Base-by-base conservation (phyloP, 371 early-diverging fungal genomes). In the Mucor piriformis region DNA sequence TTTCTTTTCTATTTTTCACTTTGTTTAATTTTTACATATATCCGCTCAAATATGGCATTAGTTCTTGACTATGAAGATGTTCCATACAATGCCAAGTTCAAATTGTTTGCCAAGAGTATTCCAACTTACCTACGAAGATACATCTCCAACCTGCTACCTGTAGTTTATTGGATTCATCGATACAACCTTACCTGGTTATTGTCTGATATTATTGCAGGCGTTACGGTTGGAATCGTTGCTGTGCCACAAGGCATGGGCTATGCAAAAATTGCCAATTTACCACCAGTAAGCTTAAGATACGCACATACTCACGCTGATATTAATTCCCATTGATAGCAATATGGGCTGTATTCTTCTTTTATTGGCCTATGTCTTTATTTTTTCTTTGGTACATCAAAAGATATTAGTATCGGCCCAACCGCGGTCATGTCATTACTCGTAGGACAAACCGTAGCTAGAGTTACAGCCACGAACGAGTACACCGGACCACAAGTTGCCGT, bases 161-260 rank as follows among this genome's bases (percentile, higher is more conserved):
- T 92, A 37, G 42, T 74, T 18, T 48, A 69, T 3, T 94, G 94
- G 94, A 75, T 92, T 2, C 77, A 77, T 53, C 69, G 83, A 48
- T 93, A 93, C 73, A 90, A 92, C 32, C 34, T 64, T 3, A 64
- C 59, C 6, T 95, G 95, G 95, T 70, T 94, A 13, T 7, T 85
- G 3, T 86, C 89, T 38, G 95, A 96, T 60, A 24, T 88, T 10
- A 81, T 96, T 50, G 92, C 95, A 1, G 96, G 95, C 11, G 37
- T 91, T 18, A 95, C 95, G 8, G 91, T 95, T n/a, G 94, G 92
- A 7, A 77, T 91, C 27, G 83, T 95, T 15, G 86, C 91, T 5
- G 85, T 96, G 13, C 95, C 94, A 15, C 96, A 95, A 72, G 83
- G 87, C 16, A 86, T 92, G 82, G 91, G 87, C 18, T 91, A 92